Evolutionary conservation across 345 rosid species (phyloP), one percentile per base, ranked within the genome.

Genomic region (Erucastrum elatum): DNA sequence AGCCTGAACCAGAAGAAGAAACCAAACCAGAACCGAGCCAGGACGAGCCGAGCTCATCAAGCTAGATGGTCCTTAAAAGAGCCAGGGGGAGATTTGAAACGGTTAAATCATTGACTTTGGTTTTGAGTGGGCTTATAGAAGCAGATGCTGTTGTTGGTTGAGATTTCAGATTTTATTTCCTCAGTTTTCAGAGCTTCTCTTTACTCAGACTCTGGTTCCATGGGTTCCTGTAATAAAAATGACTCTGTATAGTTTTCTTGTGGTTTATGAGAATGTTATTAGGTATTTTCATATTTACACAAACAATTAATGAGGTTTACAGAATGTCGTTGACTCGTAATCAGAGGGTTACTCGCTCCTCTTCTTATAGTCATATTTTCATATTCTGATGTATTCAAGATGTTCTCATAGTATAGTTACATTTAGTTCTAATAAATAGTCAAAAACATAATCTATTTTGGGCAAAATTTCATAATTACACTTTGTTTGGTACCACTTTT

Each of bases 31-130:
- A 80, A 71, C 29, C 65, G 51, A 65, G n/a, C 64, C 63, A 75
- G 64, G 80, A 80, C n/a, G 76, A 75, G 58, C 63, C 83, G 34
- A 65, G 83, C 72, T 80, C 83, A 8, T 70, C 83, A 11, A 80
- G 64, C 68, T 80, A 80, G 70, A 41, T 78, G 56, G 53, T 49
- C 17, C 11, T 66, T 70, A 2, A 31, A 66, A 60, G 70, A 79
- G 35, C 34, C 62, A 69, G 33, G 34, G n/a, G 5, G 30, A 34
- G 34, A 66, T 74, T 35, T 74, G 70, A 44, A 63, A 49, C 21
- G 29, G 39, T 26, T 29, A 56, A 33, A 67, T 66, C 82, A 58
- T 66, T 51, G 41, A 49, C 62, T 58, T 66, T 66, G 34, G 68
- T 72, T 72, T 64, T 56, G 68, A 41, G 44, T 69, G 76, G 72